Conservation (phyloP, 805 yeast genomes). For the Wickerhamiella sergipiensis region DNA sequence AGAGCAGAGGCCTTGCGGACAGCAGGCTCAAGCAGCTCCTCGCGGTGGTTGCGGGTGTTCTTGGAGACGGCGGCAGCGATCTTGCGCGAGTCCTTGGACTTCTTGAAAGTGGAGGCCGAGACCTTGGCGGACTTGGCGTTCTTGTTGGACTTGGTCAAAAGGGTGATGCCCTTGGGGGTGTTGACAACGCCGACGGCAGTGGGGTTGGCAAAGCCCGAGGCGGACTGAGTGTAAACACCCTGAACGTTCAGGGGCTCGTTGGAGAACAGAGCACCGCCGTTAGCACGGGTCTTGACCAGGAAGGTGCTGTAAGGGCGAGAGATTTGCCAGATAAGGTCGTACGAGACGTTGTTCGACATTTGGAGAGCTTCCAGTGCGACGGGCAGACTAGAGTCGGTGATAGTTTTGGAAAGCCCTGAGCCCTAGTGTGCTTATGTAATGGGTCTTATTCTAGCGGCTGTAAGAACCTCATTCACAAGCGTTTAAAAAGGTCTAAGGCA, state of each 20-base stretch:
- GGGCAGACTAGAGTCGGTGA: background rate
- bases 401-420: background rate
- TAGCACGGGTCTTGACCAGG: slow-evolving; percentile 33
- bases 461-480: no score
- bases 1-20: slow-evolving; percentile 36
- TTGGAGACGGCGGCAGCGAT: slow-evolving; percentile 34
- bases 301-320: slow-evolving; percentile 34
- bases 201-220: slow-evolving; percentile 36
- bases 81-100: slow-evolving; percentile 31
- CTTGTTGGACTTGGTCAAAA: slow-evolving; percentile 32
- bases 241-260: slow-evolving; percentile 38
- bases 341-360: slow-evolving; percentile 20
- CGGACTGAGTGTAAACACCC: slow-evolving; percentile 33
- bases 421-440: background rate
- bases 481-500: no score
- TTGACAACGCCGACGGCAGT: slow-evolving; percentile 35
- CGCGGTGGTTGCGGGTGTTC: slow-evolving; percentile 34
- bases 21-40: slow-evolving; percentile 36
- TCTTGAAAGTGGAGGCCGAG: slow-evolving; percentile 28
- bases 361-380: background rate
- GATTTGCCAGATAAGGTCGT: slow-evolving; percentile 40
- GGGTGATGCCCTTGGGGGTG: slow-evolving; percentile 25
- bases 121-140: slow-evolving; percentile 36
- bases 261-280: slow-evolving; percentile 32
- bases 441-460: no score